phyloP scores from a whole-genome alignment of 345 rosid genomes.

The Eucalyptus grandis region DNA sequence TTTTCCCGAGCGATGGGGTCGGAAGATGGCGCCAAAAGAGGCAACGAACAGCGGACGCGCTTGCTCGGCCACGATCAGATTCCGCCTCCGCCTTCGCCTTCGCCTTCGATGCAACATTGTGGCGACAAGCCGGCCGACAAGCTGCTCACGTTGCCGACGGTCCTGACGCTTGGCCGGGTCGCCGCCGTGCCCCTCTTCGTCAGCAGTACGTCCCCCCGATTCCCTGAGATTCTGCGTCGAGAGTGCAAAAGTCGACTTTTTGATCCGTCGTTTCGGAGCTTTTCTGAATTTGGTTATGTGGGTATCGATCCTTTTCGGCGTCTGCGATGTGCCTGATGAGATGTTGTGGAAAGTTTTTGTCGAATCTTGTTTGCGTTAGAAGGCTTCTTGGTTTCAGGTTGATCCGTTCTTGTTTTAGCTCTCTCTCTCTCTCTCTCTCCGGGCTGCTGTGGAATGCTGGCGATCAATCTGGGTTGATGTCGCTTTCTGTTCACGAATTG shows the following conservation, averaged over 20 bases:
- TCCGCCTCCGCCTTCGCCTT: neutral
- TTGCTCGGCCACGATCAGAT: neutral
- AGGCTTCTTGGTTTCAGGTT: neutral
- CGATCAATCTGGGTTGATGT: neutral
- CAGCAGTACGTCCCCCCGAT: slow-evolving; percentile 34
- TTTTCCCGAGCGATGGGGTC: slow-evolving; percentile 33
- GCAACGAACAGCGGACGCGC: slow-evolving; percentile 2
- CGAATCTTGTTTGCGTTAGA: neutral
- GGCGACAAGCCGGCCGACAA: slow-evolving; percentile 10
- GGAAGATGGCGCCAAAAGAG: slow-evolving; percentile 15
- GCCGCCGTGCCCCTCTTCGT: slow-evolving; percentile 85
- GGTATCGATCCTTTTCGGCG: neutral
- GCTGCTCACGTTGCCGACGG: slow-evolving; percentile 81
- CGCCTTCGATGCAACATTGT: slow-evolving; percentile 6
- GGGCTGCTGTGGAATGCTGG: neutral
- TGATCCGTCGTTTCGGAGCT: neutral
- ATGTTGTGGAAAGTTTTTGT: neutral
- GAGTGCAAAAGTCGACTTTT: neutral
- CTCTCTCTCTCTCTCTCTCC: neutral
- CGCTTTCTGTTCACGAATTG: neutral
- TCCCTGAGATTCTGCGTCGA: neutral
- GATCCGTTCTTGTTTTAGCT: neutral
- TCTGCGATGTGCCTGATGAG: neutral
- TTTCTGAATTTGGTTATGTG: neutral
- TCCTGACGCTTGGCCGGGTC: slow-evolving; percentile 92